phyloP scores from a whole-genome alignment of 2,329 filamentous ascomycete species.

The Penicillium occitanis region DNA sequence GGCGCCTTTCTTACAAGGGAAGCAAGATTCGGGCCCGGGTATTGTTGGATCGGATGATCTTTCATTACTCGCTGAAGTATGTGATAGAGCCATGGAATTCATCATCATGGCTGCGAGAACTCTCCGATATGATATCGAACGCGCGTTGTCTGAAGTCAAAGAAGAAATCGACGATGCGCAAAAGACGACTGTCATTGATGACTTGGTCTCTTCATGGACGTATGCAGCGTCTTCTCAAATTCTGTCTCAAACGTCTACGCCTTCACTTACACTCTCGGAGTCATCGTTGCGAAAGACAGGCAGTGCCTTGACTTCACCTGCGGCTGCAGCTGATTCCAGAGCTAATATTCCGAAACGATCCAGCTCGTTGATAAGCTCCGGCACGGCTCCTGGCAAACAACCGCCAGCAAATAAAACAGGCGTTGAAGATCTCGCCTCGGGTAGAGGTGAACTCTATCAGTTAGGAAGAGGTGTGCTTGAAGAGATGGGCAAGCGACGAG shows the following conservation, averaged over 20 bases:
- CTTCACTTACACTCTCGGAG: slow-evolving; percentile 37
- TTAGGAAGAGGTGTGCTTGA: slow-evolving; percentile 79
- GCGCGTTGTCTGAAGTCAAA: slow-evolving; percentile 54
- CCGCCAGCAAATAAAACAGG: slow-evolving; percentile 52
- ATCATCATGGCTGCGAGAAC: slow-evolving; percentile 76
- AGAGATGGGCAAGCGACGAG: slow-evolving; percentile 66
- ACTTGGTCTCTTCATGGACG: slow-evolving; percentile 50
- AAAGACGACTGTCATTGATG: slow-evolving; percentile 41
- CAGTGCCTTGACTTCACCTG: slow-evolving; percentile 27
- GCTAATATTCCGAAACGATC: slow-evolving; percentile 38
- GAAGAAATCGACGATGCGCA: slow-evolving; percentile 35
- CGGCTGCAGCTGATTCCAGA: slow-evolving; percentile 27
- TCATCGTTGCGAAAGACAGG: slow-evolving; percentile 36
- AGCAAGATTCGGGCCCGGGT: slow-evolving; percentile 27
- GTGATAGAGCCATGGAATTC: slow-evolving; percentile 77
- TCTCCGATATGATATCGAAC: slow-evolving; percentile 73
- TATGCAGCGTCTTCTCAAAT: slow-evolving; percentile 47
- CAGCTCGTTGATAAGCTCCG: slow-evolving; percentile 42
- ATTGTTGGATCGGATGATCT: slow-evolving; percentile 69
- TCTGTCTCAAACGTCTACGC: slow-evolving; percentile 42
- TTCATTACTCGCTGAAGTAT: slow-evolving; percentile 79
- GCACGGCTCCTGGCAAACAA: slow-evolving; percentile 25
- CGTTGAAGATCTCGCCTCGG: slow-evolving; percentile 76
- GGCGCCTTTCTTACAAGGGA: slow-evolving; percentile 38
- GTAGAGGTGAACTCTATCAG: slow-evolving; percentile 76